Evolutionary conservation across 352 stramenopile species (phyloP), one percentile per base, ranked within the genome.

Genomic region (Pythium insidiosum): DNA sequence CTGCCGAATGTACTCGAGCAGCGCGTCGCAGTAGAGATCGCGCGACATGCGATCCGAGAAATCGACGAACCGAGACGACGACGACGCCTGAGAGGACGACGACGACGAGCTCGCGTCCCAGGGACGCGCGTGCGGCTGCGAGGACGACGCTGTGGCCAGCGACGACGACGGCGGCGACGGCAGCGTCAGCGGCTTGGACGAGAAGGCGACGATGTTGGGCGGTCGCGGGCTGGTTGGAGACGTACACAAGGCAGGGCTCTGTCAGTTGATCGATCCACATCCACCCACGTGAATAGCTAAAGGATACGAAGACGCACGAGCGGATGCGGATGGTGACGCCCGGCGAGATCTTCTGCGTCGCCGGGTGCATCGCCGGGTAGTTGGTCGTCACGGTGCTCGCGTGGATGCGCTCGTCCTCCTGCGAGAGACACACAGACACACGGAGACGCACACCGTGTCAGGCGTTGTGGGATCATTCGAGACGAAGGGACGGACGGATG

Each of bases 341-440:
- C 4, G 67, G 60, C 6, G 69, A 84, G 38, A 87, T 89, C 43
- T 68, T 74, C 34, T 83, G 69, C 2, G 78, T 88, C 21, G 61
- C 61, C n/a, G 74, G 75, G 37, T 88, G 78, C 78, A 90, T 88
- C 7, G 71, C 78, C 16, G 78, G 75, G 31, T 88, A 90, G 43
- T 87, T 88, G 13, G 78, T 90, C 20, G 58, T 77, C 13, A 64
- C 69, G 0, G 70, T 87, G 31, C 54, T 76, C 25, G 75, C 73
- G 19, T 85, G 63, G 5, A 85, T 57, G 12, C 78, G 70, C 36
- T 74, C 64, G 15, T 71, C 68, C 57, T 85, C 71, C 78, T 90
- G 43, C 6, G 19, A 21, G 19, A 33, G 31, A 15, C 22, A 35
- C 7, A n/a, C n/a, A n/a, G n/a, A n/a, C n/a, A n/a, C n/a, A n/a